These are phyloP conservation scores for Stramenopiles sp. DNA, from an alignment of 352 stramenopile genomes.

Conservation along the genomic window DNA sequence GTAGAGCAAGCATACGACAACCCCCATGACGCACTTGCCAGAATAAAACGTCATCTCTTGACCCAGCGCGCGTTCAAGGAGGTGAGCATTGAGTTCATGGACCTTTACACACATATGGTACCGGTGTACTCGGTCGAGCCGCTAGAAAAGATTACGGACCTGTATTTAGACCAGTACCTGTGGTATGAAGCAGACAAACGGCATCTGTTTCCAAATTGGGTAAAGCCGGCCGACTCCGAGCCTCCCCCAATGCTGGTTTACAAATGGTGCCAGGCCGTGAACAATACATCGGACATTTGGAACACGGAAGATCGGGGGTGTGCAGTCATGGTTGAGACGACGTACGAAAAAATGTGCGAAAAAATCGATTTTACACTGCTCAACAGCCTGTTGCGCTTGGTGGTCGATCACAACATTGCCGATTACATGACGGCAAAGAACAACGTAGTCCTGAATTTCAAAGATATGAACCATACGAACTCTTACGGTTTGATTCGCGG, in stretches of 20 bases:
- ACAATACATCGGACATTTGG: conserved; percentile 97
- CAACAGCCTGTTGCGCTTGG: conserved; percentile 89
- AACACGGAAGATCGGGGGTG: conserved; percentile 91
- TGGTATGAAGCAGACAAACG: conserved; percentile 99
- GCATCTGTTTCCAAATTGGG: conserved; percentile 98
- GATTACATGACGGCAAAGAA: conserved; percentile 99
- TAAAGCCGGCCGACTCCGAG: conserved; percentile 97
- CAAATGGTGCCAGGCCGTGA: conserved; percentile 99
- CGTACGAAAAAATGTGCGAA: conserved; percentile 98
- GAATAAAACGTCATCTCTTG: conserved; percentile 97
- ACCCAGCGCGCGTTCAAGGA: conserved; percentile 99
- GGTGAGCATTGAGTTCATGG: conserved; percentile 98
- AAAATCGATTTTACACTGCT: conserved; percentile 98
- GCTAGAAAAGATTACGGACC: conserved; percentile 98
- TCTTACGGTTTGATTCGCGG: conserved; percentile 95
- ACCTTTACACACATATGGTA: conserved; percentile 95
- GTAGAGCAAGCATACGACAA: conserved; percentile 99
- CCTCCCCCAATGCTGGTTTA: conserved; percentile 94
- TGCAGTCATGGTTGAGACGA: conserved; percentile 93
- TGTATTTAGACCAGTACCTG: conserved; percentile 98
- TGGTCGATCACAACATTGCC: conserved; percentile 99
- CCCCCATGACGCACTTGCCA: conserved; percentile 85
- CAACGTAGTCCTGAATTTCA: conserved; percentile 93
- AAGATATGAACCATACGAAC: conserved; percentile 99
- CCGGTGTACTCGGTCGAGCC: conserved; percentile 98